phyloP scores from a whole-genome alignment of 805 yeast species.

The Pichia gijzeniarum region DNA sequence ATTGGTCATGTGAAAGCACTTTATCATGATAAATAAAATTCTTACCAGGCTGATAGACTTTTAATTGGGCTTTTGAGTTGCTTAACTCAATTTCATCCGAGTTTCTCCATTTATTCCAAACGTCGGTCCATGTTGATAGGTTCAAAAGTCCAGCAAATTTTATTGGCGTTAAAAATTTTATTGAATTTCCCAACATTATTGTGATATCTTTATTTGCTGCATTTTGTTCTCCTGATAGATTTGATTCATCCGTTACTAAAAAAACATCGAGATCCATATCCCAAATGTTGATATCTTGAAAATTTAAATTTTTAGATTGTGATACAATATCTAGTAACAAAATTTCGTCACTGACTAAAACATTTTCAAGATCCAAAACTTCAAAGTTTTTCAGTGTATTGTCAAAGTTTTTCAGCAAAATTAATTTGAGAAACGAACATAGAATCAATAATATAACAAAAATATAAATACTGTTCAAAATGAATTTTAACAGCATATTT shows the following conservation, averaged over 20 bases:
- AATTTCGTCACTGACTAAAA: slow-evolving; percentile 28
- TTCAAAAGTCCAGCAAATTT: slow-evolving; percentile 25
- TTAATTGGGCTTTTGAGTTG: slow-evolving; percentile 27
- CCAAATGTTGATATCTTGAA: slow-evolving; percentile 29
- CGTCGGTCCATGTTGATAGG: slow-evolving; percentile 13
- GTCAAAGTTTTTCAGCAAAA: slow-evolving; percentile 24
- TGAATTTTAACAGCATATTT: slow-evolving; percentile 16
- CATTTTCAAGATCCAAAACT: slow-evolving; percentile 22
- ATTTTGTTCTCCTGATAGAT: neutral
- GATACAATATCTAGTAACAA: slow-evolving; percentile 28
- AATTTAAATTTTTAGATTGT: slow-evolving; percentile 22
- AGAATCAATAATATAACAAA: slow-evolving; percentile 8
- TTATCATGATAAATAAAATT: slow-evolving; percentile 23
- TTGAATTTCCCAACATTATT: slow-evolving; percentile 28
- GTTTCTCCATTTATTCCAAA: slow-evolving; percentile 22
- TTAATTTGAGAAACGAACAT: slow-evolving; percentile 15
- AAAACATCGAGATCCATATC: slow-evolving; percentile 31
- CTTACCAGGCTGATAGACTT: slow-evolving; percentile 26
- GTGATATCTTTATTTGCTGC: slow-evolving; percentile 20
- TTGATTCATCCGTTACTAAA: slow-evolving; percentile 22
- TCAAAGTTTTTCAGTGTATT: slow-evolving; percentile 23
- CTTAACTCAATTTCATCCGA: slow-evolving; percentile 10
- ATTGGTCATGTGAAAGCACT: slow-evolving; percentile 22
- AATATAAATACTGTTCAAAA: slow-evolving; percentile 16
- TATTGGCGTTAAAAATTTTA: slow-evolving; percentile 28